Percentiles rank a stretch among this genome's conserved stretches.
phyloP scores from a whole-genome alignment of 371 early-diverging fungal genomes.

The Rhizopus delemar region DNA sequence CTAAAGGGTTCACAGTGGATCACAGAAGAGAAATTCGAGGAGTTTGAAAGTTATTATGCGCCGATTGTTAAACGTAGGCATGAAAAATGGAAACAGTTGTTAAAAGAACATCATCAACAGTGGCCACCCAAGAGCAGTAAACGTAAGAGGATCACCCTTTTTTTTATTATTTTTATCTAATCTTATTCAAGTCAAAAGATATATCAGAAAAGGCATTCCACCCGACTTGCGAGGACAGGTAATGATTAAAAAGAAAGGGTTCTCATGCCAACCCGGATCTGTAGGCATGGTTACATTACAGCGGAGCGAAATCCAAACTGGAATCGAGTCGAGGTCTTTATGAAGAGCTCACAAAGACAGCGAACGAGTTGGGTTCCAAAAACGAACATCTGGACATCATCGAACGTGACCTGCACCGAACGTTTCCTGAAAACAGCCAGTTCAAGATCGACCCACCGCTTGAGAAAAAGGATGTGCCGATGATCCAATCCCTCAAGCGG shows the following conservation, averaged over 20 bases:
- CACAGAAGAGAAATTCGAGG: conserved; percentile 54
- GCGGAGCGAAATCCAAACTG: conserved; percentile 74
- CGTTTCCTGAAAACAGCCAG: conserved; percentile 76
- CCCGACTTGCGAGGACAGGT: conserved; percentile 73
- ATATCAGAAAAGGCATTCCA: conserved; percentile 85
- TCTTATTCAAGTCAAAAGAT: conserved; percentile 63
- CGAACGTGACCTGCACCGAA: conserved; percentile 84
- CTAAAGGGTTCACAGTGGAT: conserved; percentile 64
- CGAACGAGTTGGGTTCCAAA: conserved; percentile 49
- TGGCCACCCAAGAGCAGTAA: conserved; percentile 62
- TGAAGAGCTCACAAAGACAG: conserved; percentile 52
- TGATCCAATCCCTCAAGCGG: conserved; percentile 66
- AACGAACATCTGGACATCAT: conserved; percentile 77
- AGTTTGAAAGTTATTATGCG: conserved; percentile 61
- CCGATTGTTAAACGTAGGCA: conserved; percentile 60
- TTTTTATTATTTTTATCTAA: conserved; percentile 2
- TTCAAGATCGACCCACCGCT: conserved; percentile 42
- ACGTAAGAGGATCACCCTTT: conserved; percentile 36
- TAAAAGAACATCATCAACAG: conserved; percentile 57
- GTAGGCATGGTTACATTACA: conserved; percentile 81
- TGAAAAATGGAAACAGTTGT: conserved; percentile 62
- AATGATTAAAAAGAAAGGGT: conserved; percentile 10
- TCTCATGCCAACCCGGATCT: not conserved
- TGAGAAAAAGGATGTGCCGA: conserved; percentile 49
- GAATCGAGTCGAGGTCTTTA: conserved; percentile 66